Evolutionary conservation across 306 rosid genomes (phyloP).

Genomic region (Rubus idaeus): DNA sequence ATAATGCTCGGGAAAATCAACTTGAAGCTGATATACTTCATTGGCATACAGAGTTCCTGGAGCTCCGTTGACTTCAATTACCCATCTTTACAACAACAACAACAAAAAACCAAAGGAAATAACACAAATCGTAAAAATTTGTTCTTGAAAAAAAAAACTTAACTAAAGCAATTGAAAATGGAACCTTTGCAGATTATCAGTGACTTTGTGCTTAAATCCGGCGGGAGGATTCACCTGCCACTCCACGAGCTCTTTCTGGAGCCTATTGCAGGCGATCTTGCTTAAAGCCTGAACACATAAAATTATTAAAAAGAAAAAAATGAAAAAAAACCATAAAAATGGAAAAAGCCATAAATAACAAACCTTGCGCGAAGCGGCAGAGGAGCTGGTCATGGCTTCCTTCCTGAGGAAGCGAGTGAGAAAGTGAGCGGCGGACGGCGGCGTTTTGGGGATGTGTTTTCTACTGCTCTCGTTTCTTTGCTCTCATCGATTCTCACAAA

Average conservation of each 20-base stretch:
- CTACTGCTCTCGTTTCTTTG: background rate
- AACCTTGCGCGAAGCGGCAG: slow-evolving; percentile 84
- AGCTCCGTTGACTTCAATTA: slow-evolving; percentile 87
- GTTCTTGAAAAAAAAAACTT: background rate
- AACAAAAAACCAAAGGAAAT: background rate
- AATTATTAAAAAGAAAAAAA: background rate
- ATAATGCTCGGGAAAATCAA: slow-evolving; percentile 91
- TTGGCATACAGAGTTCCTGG: slow-evolving; percentile 83
- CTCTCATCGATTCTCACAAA: background rate
- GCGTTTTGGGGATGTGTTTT: background rate
- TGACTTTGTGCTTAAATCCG: slow-evolving; percentile 83
- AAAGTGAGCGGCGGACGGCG: slow-evolving; percentile 1
- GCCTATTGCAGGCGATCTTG: slow-evolving; percentile 93
- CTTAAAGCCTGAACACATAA: slow-evolving; percentile 54
- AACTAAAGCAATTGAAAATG: background rate
- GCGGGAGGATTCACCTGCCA: slow-evolving; percentile 94
- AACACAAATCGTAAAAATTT: background rate
- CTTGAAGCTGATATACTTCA: slow-evolving; percentile 90
- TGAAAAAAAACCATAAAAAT: background rate
- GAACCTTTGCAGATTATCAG: slow-evolving; percentile 88
- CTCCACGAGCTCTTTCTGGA: slow-evolving; percentile 89
- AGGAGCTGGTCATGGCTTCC: slow-evolving; percentile 81
- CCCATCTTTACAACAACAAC: slow-evolving; percentile 52
- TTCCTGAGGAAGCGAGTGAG: background rate
- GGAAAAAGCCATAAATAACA: background rate